A percentile compares a stretch with the other conserved stretches of the same genome.
These are phyloP conservation scores for Hypoxylon sp. DNA, from an alignment of 2,329 filamentous ascomycete species.

Conservation along the genomic window DNA sequence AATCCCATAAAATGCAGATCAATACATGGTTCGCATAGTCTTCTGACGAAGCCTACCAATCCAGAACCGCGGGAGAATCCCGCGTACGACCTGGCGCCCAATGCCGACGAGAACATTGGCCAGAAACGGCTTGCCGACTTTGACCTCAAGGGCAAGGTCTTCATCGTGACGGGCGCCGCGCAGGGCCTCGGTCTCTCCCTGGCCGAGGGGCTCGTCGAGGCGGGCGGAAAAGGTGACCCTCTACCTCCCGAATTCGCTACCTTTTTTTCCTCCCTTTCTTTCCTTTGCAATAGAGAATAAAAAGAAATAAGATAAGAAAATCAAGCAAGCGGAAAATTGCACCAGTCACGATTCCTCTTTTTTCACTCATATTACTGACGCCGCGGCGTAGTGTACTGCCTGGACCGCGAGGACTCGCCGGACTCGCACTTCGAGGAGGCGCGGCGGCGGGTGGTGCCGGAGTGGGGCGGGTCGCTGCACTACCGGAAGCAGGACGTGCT, in stretches of 20 bases:
- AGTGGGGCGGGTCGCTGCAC: conserved; percentile 70
- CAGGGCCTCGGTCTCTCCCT: conserved; percentile 77
- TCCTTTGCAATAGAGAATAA: no score
- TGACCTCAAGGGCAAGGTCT: conserved; percentile 69
- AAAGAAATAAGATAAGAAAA: no score
- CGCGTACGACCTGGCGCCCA: conserved; percentile 29
- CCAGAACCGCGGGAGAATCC: conserved; percentile 42
- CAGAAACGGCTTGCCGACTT: conserved; percentile 67
- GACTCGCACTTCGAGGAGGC: conserved; percentile 67
- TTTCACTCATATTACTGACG: conserved; percentile 13
- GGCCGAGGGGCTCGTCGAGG: conserved; percentile 75
- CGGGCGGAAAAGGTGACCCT: conserved; percentile 68
- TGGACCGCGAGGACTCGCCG: conserved; percentile 61
- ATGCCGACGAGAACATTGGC: conserved; percentile 41
- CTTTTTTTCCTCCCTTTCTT: no score
- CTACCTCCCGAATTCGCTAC: not conserved
- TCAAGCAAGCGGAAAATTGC: not conserved
- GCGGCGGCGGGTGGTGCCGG: conserved; percentile 61
- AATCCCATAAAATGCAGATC: not conserved
- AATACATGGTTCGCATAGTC: conserved; percentile 15
- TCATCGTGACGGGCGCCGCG: conserved; percentile 74
- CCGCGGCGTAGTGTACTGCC: conserved; percentile 59
- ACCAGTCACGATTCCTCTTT: not conserved
- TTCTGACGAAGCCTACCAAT: conserved; percentile 25
- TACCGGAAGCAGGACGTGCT: conserved; percentile 74